Evolutionary conservation across 345 rosid species (phyloP).

Genomic region (Kandelia obovata): DNA sequence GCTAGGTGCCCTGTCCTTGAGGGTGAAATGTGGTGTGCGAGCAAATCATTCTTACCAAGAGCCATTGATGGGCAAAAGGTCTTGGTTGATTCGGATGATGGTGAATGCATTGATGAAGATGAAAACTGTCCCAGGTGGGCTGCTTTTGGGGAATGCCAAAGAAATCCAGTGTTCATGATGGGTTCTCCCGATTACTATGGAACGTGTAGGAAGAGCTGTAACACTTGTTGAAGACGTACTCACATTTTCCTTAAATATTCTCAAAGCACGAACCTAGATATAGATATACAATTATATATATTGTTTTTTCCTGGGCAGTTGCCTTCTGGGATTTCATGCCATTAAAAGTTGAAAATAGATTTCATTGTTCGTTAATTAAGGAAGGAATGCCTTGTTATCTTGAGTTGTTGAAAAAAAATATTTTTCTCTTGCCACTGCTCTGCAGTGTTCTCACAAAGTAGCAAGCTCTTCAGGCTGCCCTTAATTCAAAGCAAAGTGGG

Average conservation of each 20-base stretch:
- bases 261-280: too few species aligned
- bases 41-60: conserved; percentile 50
- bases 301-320: neutral
- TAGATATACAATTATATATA: too few species aligned
- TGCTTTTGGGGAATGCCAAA: conserved; percentile 71
- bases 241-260: neutral
- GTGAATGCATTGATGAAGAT: conserved; percentile 75
- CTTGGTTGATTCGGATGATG: conserved; percentile 21
- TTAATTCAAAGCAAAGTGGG: too few species aligned
- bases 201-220: conserved; percentile 86
- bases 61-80: conserved; percentile 21
- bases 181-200: conserved; percentile 92
- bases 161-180: conserved; percentile 79
- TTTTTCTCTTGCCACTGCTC: too few species aligned
- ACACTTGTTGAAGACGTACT: conserved; percentile 41
- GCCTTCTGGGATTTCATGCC: too few species aligned
- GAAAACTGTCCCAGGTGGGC: conserved; percentile 72
- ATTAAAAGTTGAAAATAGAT: too few species aligned
- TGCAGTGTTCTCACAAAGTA: too few species aligned
- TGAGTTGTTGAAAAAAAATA: too few species aligned
- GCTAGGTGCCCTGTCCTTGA: conserved; percentile 72
- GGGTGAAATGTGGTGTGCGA: conserved; percentile 70
- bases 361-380: too few species aligned
- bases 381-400: too few species aligned
- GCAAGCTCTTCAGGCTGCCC: too few species aligned